Percentiles rank a stretch among this genome's conserved stretches.
Conservation (phyloP, 192 early-diverging fungal species). For the Geranomyces michiganensis region DNA sequence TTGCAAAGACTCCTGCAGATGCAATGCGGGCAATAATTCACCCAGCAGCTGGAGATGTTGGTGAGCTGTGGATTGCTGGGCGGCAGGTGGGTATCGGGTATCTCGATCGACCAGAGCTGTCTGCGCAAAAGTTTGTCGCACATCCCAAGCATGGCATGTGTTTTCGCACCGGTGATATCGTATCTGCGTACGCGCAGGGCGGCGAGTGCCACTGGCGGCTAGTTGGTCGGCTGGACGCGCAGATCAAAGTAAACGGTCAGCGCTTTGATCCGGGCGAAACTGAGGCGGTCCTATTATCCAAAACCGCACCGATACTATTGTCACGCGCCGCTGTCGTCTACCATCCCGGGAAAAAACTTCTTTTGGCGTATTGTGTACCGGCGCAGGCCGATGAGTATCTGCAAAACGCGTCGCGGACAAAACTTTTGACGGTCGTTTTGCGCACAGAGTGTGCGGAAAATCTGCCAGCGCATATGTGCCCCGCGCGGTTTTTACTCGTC, state of each 20-base stretch:
- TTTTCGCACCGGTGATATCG: constrained; percentile 43
- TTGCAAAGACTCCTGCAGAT: constrained; percentile 6
- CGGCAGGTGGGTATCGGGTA: constrained; percentile 44
- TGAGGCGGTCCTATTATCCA: constrained; percentile 3
- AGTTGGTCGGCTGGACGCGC: constrained; percentile 37
- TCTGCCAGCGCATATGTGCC: constrained; percentile 29
- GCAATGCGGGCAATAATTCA: constrained; percentile 7
- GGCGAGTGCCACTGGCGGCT: constrained; percentile 15
- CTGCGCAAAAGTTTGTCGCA: constrained; percentile 31
- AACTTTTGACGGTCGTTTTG: constrained; percentile 13
- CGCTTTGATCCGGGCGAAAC: constrained; percentile 51
- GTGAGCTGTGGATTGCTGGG: constrained; percentile 48
- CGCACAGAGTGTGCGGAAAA: neutral
- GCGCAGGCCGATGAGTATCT: constrained; percentile 10
- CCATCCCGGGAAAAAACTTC: constrained; percentile 10
- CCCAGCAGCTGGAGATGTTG: constrained; percentile 10
- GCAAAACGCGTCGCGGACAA: neutral
- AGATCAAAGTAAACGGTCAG: constrained; percentile 54
- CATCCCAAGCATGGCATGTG: constrained; percentile 3
- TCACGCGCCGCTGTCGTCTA: neutral
- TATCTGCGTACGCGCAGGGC: neutral
- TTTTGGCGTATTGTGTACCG: constrained; percentile 26
- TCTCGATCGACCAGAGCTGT: constrained; percentile 48
- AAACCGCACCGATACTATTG: neutral
- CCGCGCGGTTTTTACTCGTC: constrained; percentile 19